phyloP scores from a whole-genome alignment of 805 yeast genomes.

The Pichia gijzeniarum region DNA sequence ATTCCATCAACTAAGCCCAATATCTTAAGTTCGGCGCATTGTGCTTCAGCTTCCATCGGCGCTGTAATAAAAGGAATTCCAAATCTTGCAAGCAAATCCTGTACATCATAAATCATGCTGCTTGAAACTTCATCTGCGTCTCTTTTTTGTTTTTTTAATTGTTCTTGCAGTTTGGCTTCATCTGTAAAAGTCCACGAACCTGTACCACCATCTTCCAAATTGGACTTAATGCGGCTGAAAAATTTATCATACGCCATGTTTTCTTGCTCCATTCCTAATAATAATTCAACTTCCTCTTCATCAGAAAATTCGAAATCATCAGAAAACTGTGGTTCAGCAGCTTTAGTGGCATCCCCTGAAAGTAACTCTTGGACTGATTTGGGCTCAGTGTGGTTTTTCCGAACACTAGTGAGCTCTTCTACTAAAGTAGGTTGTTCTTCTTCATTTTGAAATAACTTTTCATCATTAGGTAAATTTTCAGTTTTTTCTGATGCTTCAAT shows the following conservation, averaged over 20 bases:
- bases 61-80: constrained; percentile 95
- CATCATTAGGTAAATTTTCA: no score
- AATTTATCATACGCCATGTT: constrained; percentile 67
- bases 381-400: not conserved
- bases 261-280: constrained; percentile 60
- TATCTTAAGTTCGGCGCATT: constrained; percentile 75
- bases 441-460: no score
- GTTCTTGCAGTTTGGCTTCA: constrained; percentile 49
- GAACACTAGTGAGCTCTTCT: no score
- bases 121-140: constrained; percentile 90
- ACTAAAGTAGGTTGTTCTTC: no score
- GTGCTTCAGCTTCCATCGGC: constrained; percentile 99
- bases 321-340: constrained; percentile 5
- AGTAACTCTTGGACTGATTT: not conserved
- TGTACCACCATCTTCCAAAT: not conserved
- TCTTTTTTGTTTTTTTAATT: constrained; percentile 61
- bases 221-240: constrained; percentile 32
- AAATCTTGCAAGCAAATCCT: constrained; percentile 76
- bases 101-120: constrained; percentile 84
- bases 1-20: constrained; percentile 85
- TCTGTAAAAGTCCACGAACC: constrained; percentile 30
- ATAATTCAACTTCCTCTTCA: constrained; percentile 67
- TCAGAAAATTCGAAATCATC: constrained; percentile 64
- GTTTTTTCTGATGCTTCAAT: no score
- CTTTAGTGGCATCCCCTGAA: constrained; percentile 1